Base-by-base conservation (phyloP, 306 rosid species). In the Dicorynia guianensis region DNA sequence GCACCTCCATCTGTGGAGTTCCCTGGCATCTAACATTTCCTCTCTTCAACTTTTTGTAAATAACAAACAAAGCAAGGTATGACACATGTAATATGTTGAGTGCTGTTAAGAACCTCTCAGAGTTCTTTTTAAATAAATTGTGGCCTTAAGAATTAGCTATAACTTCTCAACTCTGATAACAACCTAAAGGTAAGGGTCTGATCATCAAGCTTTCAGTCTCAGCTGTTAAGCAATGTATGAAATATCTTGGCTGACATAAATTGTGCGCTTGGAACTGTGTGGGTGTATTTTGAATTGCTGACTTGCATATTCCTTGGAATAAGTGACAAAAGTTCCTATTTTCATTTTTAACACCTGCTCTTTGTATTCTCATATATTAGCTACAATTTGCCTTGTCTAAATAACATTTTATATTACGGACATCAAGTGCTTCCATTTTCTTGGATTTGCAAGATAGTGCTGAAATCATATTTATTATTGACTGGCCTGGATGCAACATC, bases 51-150 rank as follows among this genome's bases (percentile, higher is more conserved):
- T 8, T 20, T 63, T 11, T 17, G 8, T 40, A 46, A 20, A 30
- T 52, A 18, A 7, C 4, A 35, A 49, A 40, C n/a, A 53, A 48
- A 68, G 9, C 2, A 25, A 25, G 2, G 30, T 25, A 25, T 2
- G 30, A 25, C 30, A 25, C 30, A 25, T 25, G 2, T 25, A 25
- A 25, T 25, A 25, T 25, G 30, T 25, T 25, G 30, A 25, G 30
- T 2, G 2, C 30, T 25, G 30, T 25, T 25, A 62, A 43, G 8
- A 9, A 56, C 63, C 38, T 63, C 19, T 39, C 43, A 4, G 1
- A 68, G 33, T 25, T 66, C 14, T 63, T 40, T 35, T 71, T 61
- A 76, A 11, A 56, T 67, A 64, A 44, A 56, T 69, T 39, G 54
- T 40, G 8, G 58, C 53, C 63, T 5, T 36, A 44, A 61, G 48